Percentiles rank a stretch among this genome's conserved stretches.
Conservation (phyloP, 2,329 filamentous ascomycete genomes). For the Fusarium mexicanum region DNA sequence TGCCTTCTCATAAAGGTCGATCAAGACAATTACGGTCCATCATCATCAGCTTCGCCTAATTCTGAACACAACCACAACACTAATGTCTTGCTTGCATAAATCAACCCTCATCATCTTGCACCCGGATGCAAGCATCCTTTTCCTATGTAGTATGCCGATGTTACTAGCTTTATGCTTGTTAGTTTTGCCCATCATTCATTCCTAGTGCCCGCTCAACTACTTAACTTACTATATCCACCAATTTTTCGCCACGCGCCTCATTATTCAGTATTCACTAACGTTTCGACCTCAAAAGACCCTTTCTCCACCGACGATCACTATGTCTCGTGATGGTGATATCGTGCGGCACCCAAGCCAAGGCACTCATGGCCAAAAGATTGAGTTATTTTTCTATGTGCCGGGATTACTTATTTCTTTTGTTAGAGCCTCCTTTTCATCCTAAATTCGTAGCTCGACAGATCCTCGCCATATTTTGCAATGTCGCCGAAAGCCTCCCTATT, state of each 20-base stretch:
- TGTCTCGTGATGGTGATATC: constrained; percentile 7
- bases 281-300: constrained; percentile 5
- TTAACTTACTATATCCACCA: not conserved
- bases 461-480: constrained; percentile 5
- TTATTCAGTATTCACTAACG: not conserved
- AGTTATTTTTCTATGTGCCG: constrained; percentile 8
- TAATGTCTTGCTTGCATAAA: constrained; percentile 33
- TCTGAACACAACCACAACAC: not conserved
- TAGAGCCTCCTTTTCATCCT: constrained; percentile 15
- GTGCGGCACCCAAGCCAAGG: not conserved
- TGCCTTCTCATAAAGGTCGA: not conserved
- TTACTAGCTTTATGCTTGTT: constrained; percentile 32
- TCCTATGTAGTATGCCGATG: not conserved
- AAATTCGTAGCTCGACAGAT: not conserved
- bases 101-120: constrained; percentile 29
- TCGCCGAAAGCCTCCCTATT: constrained; percentile 4
- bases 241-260: constrained; percentile 29
- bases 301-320: constrained; percentile 34
- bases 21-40: not conserved
- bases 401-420: not conserved
- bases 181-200: not conserved
- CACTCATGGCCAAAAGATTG: not conserved
- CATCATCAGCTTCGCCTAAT: not conserved
- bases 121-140: constrained; percentile 21
- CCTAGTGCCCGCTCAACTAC: constrained; percentile 1